Conservation (phyloP, 2,329 filamentous ascomycete genomes). For the Dichotomopilus funicola region DNA sequence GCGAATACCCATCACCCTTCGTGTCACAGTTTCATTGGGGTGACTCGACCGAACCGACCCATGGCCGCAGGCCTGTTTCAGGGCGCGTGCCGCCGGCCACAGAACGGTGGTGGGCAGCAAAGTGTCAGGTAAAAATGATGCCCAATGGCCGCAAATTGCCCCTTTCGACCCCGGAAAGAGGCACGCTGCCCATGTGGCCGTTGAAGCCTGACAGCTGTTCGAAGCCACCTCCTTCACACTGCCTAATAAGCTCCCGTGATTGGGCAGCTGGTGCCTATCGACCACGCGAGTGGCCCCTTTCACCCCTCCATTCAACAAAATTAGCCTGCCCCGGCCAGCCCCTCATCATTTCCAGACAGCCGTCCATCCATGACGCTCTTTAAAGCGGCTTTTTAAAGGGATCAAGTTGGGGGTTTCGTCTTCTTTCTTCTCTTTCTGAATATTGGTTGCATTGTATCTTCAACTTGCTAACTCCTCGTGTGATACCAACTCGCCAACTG, state of each 20-base stretch:
- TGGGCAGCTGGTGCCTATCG: background rate
- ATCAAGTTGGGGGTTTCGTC: background rate
- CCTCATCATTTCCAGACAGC: constrained; percentile 10
- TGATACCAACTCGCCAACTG: background rate
- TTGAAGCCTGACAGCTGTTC: constrained; percentile 13
- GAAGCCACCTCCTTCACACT: background rate
- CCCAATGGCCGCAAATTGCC: constrained; percentile 24
- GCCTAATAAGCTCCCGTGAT: no score
- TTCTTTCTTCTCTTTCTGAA: background rate
- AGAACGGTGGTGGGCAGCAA: constrained; percentile 19
- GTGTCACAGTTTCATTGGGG: constrained; percentile 16
- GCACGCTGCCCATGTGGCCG: background rate
- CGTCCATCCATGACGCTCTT: background rate
- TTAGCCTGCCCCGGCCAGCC: constrained; percentile 5
- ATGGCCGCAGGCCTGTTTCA: constrained; percentile 24
- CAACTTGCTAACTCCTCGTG: background rate
- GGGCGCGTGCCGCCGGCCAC: constrained; percentile 17
- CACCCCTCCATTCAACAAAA: constrained; percentile 11
- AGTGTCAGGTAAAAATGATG: constrained; percentile 22
- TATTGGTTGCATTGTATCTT: background rate
- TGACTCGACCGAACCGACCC: constrained; percentile 7
- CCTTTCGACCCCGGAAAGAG: constrained; percentile 8
- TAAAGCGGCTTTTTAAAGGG: constrained; percentile 4
- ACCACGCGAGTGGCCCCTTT: background rate
- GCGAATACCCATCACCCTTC: background rate